These are phyloP conservation scores for Monilinia fructicola DNA, from an alignment of 2,329 filamentous ascomycete species.

Conservation along the genomic window DNA sequence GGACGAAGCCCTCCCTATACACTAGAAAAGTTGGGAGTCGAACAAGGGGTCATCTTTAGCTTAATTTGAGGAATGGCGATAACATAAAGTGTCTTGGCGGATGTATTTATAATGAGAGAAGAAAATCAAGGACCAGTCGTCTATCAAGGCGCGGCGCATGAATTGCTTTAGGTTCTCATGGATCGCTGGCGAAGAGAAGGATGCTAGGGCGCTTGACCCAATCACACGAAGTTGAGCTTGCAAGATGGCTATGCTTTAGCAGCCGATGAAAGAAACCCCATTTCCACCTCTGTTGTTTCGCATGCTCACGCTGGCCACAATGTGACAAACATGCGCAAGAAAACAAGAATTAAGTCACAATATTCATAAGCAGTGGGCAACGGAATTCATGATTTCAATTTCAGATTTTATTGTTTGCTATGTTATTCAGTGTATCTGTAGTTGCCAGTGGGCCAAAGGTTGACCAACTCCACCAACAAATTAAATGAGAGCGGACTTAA, in stretches of 20 bases:
- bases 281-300: too few relatives aligned
- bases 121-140: background rate
- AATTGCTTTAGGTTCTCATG: too few relatives aligned
- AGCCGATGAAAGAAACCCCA: background rate
- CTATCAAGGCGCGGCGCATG: background rate
- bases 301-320: too few relatives aligned
- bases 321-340: background rate
- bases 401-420: background rate
- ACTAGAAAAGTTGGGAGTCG: background rate
- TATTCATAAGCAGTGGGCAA: background rate
- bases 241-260: background rate
- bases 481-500: conserved; percentile 16
- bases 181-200: background rate
- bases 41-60: background rate
- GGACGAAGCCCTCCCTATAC: background rate
- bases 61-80: background rate
- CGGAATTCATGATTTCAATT: background rate
- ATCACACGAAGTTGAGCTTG: background rate
- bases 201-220: background rate
- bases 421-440: background rate
- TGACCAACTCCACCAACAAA: background rate
- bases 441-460: background rate
- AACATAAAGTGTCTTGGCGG: background rate
- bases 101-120: background rate
- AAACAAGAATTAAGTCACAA: background rate